These are phyloP conservation scores for Phytophthora cactorum DNA, from an alignment of 352 stramenopile genomes.

Conservation along the genomic window DNA sequence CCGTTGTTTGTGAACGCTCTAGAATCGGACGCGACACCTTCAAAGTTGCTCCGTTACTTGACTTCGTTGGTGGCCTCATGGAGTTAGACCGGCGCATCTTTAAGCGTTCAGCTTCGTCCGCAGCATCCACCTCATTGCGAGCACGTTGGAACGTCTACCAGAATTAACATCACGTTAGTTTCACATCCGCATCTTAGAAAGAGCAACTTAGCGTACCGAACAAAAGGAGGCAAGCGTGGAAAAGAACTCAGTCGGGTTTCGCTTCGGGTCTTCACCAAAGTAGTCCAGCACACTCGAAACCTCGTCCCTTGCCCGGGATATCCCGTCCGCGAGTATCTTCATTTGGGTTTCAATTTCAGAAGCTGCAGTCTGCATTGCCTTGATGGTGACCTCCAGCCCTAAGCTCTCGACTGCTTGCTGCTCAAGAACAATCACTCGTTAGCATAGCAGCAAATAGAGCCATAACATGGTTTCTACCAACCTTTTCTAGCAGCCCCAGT, in stretches of 20 bases:
- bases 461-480: slow-evolving; percentile 10
- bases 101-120: slow-evolving; percentile 73
- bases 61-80: slow-evolving; percentile 23
- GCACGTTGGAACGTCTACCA: slow-evolving; percentile 67
- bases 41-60: slow-evolving; percentile 20
- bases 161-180: neutral
- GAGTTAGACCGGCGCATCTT: slow-evolving; percentile 56
- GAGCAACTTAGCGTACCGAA: slow-evolving; percentile 31
- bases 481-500: slow-evolving; percentile 53
- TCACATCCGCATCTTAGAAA: neutral
- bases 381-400: slow-evolving; percentile 34
- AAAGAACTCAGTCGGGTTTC: slow-evolving; percentile 80
- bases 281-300: slow-evolving; percentile 85
- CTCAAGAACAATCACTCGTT: slow-evolving; percentile 13
- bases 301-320: slow-evolving; percentile 53
- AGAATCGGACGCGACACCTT: slow-evolving; percentile 39
- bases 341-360: slow-evolving; percentile 57
- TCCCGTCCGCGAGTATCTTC: slow-evolving; percentile 40
- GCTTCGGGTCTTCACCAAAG: slow-evolving; percentile 84
- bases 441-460: neutral
- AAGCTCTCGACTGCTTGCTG: slow-evolving; percentile 38
- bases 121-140: slow-evolving; percentile 70
- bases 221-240: slow-evolving; percentile 86
- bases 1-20: slow-evolving; percentile 35
- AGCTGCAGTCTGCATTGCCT: slow-evolving; percentile 42